Conservation (phyloP, 2,329 filamentous ascomycete genomes). For the Aureobasidium mangrovei region DNA sequence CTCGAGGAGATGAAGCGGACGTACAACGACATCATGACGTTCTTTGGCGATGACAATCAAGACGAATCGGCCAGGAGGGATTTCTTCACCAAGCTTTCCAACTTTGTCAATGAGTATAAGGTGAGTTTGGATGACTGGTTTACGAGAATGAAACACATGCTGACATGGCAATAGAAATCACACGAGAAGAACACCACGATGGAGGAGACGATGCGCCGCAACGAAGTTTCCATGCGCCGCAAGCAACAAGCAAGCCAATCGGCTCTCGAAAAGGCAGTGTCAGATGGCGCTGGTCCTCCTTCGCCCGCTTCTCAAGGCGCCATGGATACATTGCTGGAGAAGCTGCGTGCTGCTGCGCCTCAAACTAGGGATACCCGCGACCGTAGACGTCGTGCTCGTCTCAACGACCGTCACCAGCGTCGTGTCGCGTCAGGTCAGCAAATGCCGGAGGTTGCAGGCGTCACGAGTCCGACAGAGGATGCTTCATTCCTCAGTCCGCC, state of each 20-base stretch:
- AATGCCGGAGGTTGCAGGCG: conserved; percentile 54
- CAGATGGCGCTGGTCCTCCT: conserved; percentile 34
- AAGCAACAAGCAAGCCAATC: conserved; percentile 64
- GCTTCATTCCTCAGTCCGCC: conserved; percentile 22
- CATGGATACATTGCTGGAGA: conserved; percentile 94
- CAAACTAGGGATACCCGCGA: conserved; percentile 85
- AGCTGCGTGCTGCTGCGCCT: conserved; percentile 84
- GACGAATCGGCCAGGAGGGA: conserved; percentile 91
- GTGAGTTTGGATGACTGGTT: conserved; percentile 33
- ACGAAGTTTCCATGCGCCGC: conserved; percentile 86
- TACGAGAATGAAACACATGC: conserved; percentile 3
- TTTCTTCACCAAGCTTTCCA: conserved; percentile 89
- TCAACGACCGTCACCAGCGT: conserved; percentile 86
- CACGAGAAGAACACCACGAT: conserved; percentile 79
- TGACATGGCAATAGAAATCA: conserved; percentile 54
- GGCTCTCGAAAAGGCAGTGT: conserved; percentile 35
- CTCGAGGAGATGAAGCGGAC: conserved; percentile 85
- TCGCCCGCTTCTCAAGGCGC: conserved; percentile 65
- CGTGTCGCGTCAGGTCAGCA: conserved; percentile 83
- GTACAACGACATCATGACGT: conserved; percentile 91
- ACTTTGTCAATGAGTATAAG: conserved; percentile 90
- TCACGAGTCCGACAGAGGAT: conserved; percentile 13
- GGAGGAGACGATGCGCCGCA: conserved; percentile 75
- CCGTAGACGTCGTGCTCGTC: conserved; percentile 70
- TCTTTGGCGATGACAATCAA: conserved; percentile 86